Conservation (phyloP, 2,329 filamentous ascomycete genomes). For the Elsinoe australis region DNA sequence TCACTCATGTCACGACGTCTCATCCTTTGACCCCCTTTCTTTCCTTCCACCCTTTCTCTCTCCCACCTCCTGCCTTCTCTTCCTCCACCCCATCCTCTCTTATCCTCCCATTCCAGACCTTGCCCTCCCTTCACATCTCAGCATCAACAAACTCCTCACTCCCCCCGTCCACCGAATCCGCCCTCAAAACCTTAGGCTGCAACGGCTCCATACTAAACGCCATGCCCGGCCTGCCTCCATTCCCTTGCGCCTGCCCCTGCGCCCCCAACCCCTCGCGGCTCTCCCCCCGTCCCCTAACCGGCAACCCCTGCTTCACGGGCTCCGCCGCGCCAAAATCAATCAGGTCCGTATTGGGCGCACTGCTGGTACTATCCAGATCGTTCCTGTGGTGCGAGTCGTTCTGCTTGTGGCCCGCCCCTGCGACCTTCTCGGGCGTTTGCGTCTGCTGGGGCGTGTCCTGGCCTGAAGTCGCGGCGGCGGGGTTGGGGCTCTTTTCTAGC, state of each 20-base stretch:
- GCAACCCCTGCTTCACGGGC: conserved; percentile 13
- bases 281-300: conserved; percentile 21
- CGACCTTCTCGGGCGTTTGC: conserved; percentile 17
- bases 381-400: conserved; percentile 11
- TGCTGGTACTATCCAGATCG: neutral
- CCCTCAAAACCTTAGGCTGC: conserved; percentile 25
- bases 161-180: conserved; percentile 38
- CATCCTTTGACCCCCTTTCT: too few relatives aligned
- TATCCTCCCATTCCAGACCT: too few relatives aligned
- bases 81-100: neutral
- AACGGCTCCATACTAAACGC: conserved; percentile 18
- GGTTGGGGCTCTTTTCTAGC: conserved; percentile 11
- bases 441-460: conserved; percentile 4
- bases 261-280: too few relatives aligned
- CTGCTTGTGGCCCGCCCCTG: neutral
- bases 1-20: too few relatives aligned
- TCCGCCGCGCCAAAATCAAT: conserved; percentile 16
- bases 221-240: conserved; percentile 16
- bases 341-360: conserved; percentile 4
- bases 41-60: too few relatives aligned
- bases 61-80: too few relatives aligned
- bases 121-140: conserved; percentile 26
- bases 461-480: neutral
- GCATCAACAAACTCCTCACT: conserved; percentile 45
- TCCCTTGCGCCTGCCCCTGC: conserved; percentile 18